Conservation (phyloP, 2,329 filamentous ascomycete species). For the Aspergillus eucalypticola region DNA sequence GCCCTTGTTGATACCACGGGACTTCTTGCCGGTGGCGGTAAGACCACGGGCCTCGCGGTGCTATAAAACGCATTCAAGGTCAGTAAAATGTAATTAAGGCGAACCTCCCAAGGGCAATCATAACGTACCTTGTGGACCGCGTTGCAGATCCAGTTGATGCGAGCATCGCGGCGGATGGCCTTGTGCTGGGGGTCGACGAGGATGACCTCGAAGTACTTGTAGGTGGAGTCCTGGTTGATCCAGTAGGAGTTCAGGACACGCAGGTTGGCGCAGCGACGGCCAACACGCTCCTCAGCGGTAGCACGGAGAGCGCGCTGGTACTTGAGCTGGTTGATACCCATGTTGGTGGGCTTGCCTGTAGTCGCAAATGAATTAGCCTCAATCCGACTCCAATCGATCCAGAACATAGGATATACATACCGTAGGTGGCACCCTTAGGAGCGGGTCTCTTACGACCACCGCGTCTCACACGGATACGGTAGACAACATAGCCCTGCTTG, state of each 20-base stretch:
- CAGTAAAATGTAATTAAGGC: conserved; percentile 13
- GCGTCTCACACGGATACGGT: conserved; percentile 96
- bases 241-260: conserved; percentile 99
- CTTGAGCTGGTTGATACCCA: conserved; percentile 99
- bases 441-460: conserved; percentile 98
- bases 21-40: conserved; percentile 99
- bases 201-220: conserved; percentile 99
- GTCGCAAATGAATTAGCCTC: conserved; percentile 21
- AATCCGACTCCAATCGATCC: conserved; percentile 25
- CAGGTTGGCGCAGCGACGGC: conserved; percentile 97
- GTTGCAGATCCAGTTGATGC: conserved; percentile 99
- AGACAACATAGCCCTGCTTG: conserved; percentile 99
- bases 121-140: conserved; percentile 82
- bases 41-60: conserved; percentile 98
- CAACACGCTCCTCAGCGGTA: conserved; percentile 99
- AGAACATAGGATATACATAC: conserved; percentile 56
- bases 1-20: conserved; percentile 98
- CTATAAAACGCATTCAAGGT: conserved; percentile 43
- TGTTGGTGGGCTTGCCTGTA: conserved; percentile 99
- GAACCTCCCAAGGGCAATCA: background rate
- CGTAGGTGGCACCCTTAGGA: conserved; percentile 97
- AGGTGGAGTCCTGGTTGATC: conserved; percentile 99
- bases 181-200: conserved; percentile 99
- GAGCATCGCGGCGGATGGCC: conserved; percentile 97
- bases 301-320: conserved; percentile 99